Evolutionary conservation across 345 rosid genomes (phyloP), one percentile per base, ranked within the genome.

Genomic region (Linum usitatissimum): DNA sequence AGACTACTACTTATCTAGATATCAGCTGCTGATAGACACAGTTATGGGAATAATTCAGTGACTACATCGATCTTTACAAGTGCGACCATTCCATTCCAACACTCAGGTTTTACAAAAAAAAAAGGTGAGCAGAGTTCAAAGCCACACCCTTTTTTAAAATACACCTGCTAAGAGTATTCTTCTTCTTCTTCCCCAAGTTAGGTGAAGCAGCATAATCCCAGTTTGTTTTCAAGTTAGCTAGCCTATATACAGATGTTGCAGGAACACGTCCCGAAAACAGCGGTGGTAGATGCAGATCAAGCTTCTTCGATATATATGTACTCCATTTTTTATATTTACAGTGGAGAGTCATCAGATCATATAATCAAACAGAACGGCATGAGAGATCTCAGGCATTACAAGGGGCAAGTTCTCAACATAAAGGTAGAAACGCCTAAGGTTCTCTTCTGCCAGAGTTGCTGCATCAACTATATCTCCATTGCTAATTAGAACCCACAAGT

Each of bases 401-500:
- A 61, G 68, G 51, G 90, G 81, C 51, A 87, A 69, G 36, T 69
- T 79, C 55, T 82, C 87, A 0, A 80, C 48, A 68, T 76, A 84
- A 63, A 82, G 79, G 69, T 79, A 82, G 66, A 87, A 80, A 57
- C 72, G 63, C 62, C 78, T 64, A 55, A 83, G 71, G 71, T 81
- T 84, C 65, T 86, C 86, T 60, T 70, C 75, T 0, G 94, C 81
- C 18, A 84, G 66, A 39, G 82, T 67, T 45, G 42, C 71, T 30
- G 65, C 45, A 61, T 84, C 86, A 14, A 78, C 64, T 57, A 72
- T 67, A 15, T 86, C 90, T 0, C 45, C 57, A 59, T 67, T 68
- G 39, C 75, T 69, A 9, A 77, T 75, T 6, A 82, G 80, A 66
- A 79, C 82, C 94, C 90, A 81, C 31, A 84, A 71, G 70, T 86